Evolutionary conservation across 306 rosid species (phyloP).

Genomic region (Pyrus communis): DNA sequence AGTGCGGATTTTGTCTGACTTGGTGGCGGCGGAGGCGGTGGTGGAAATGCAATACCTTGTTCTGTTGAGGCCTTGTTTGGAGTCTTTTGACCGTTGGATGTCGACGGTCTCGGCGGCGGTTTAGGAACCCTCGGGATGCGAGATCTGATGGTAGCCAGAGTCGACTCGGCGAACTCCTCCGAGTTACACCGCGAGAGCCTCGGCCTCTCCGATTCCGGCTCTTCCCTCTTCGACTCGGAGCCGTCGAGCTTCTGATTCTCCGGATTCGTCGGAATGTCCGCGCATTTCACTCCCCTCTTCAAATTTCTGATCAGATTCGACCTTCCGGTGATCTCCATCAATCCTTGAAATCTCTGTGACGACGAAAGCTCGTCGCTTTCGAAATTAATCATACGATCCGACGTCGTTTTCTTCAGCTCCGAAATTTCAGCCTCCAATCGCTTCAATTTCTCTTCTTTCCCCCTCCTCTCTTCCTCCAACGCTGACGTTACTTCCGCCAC

Average conservation of each 20-base stretch:
- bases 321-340: slow-evolving; percentile 46
- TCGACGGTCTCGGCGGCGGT: slow-evolving; percentile 74
- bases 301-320: slow-evolving; percentile 50
- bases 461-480: slow-evolving; percentile 42
- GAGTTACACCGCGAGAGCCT: slow-evolving; percentile 67
- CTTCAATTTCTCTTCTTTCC: slow-evolving; percentile 30
- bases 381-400: slow-evolving; percentile 18
- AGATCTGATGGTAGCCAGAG: slow-evolving; percentile 45
- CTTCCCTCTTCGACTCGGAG: slow-evolving; percentile 49
- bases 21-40: slow-evolving; percentile 31
- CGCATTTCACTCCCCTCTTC: slow-evolving; percentile 36
- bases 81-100: slow-evolving; percentile 9
- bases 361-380: slow-evolving; percentile 48
- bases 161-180: slow-evolving; percentile 66
- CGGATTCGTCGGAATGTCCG: slow-evolving; percentile 18
- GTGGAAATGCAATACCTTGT: slow-evolving; percentile 26
- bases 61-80: slow-evolving; percentile 19
- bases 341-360: slow-evolving; percentile 59
- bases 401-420: slow-evolving; percentile 54
- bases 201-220: slow-evolving; percentile 40
- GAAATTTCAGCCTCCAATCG: slow-evolving; percentile 53
- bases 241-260: slow-evolving; percentile 38
- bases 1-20: neutral
- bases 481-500: slow-evolving; percentile 28
- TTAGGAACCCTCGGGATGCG: slow-evolving; percentile 86